Base-by-base conservation (phyloP, 2,329 filamentous ascomycete genomes). In the Zasmidium angulare region DNA sequence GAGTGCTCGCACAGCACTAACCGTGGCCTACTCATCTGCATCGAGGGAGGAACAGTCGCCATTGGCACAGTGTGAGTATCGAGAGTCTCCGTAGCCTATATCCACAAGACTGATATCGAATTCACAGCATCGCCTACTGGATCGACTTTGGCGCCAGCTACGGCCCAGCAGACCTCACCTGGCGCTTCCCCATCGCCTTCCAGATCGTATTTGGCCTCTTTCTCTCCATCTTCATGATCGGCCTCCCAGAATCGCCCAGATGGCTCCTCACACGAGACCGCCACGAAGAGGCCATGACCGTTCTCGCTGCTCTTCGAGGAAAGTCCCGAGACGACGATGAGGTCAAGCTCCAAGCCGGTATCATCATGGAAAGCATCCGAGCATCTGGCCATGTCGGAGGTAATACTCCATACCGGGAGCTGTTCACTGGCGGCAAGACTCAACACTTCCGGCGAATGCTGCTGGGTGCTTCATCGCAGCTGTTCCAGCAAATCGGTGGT, bases 401-500 rank as follows among this genome's bases (percentile, higher is more conserved):
- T 29, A 73, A 72, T 62, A 77, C 74, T 7, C 74, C 75, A 1
- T 74, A 82, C 70, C 82, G 79, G 63, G 80, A 83, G 1, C 77
- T 88, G 1, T 80, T 87, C 67, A 86, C 84, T 1, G 79, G 80
- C 51, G 85, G 86, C 62, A 86, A 85, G 74, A 87, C 84, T 2
- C 86, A 89, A 73, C 85, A 88, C 68, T 83, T 87, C 75, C 82
- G 86, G 7, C 80, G 86, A 31, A 86, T 88, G 79, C 64, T 87
- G 55, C 79, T 89, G 4, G 86, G 85, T 2, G 78, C 82, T 0
- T 81, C 79, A 9, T 80, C 80, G 3, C 85, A 88, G 71, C 76
- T 87, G 47, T 84, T 87, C 79, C 85, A 87, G 69, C 86, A 88
- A 63, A 75, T 86, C 7, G 81, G 80, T 19, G 68, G 82, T 0